A percentile compares a stretch with the other conserved stretches of the same genome.
Conservation (phyloP, 2,329 filamentous ascomycete genomes). For the Metarhizium anisopliae region DNA sequence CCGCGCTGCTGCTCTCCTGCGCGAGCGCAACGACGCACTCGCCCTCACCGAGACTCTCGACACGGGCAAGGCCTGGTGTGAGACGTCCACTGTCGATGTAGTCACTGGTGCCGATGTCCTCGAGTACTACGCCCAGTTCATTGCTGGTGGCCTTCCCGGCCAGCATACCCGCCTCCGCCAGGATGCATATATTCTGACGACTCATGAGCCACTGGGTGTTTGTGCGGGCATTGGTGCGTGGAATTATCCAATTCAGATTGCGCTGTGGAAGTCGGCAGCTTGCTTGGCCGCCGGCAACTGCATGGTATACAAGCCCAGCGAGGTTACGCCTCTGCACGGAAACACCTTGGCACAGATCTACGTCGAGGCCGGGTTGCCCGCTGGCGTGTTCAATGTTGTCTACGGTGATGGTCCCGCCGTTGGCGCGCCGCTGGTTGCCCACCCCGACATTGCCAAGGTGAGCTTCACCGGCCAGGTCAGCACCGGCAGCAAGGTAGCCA, state of each 20-base stretch:
- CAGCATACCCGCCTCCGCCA: constrained; percentile 66
- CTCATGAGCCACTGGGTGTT: constrained; percentile 72
- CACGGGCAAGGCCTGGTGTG: constrained; percentile 77
- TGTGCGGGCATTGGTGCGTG: constrained; percentile 83
- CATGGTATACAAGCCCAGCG: constrained; percentile 86
- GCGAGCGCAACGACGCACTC: constrained; percentile 69
- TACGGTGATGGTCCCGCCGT: constrained; percentile 67
- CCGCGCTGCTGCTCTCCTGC: constrained; percentile 63
- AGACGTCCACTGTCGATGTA: constrained; percentile 78
- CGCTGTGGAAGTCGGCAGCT: constrained; percentile 80
- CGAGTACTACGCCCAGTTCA: constrained; percentile 76
- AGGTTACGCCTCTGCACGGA: constrained; percentile 78
- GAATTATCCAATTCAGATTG: constrained; percentile 90
- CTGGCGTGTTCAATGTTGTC: constrained; percentile 80
- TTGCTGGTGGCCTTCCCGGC: constrained; percentile 72
- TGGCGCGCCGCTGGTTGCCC: constrained; percentile 64
- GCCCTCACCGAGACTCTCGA: constrained; percentile 74
- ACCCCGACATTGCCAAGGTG: constrained; percentile 70
- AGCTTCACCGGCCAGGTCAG: constrained; percentile 83
- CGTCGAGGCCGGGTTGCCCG: constrained; percentile 67
- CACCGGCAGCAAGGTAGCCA: constrained; percentile 75
- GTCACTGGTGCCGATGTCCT: constrained; percentile 76
- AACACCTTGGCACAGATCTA: constrained; percentile 68
- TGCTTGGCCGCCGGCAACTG: constrained; percentile 81
- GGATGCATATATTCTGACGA: constrained; percentile 75